These are phyloP conservation scores for Aspergillus japonicus DNA, from an alignment of 2,329 filamentous ascomycete genomes.

Conservation along the genomic window DNA sequence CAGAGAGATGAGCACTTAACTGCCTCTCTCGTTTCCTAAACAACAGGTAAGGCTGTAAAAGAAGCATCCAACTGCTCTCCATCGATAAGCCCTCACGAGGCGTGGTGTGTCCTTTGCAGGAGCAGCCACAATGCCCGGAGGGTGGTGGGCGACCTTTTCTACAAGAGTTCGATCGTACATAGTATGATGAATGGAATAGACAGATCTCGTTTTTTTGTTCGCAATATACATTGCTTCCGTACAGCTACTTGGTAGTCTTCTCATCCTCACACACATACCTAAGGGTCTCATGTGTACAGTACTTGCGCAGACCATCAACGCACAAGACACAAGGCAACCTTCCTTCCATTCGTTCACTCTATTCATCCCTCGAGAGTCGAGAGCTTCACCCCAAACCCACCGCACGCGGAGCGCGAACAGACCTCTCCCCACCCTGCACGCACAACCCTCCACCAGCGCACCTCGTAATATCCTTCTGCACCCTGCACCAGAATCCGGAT, in stretches of 20 bases:
- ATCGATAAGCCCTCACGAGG: slow-evolving; percentile 31
- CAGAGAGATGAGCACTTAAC: slow-evolving; percentile 44
- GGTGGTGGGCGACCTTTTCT: slow-evolving; percentile 22
- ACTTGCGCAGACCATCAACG: background rate
- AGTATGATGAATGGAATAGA: slow-evolving; percentile 3
- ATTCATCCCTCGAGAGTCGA: too few species aligned
- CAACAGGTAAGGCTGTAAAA: slow-evolving; percentile 38
- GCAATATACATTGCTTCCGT: too few species aligned
- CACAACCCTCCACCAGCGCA: background rate
- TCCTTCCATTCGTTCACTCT: too few species aligned
- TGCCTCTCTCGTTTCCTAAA: slow-evolving; percentile 38
- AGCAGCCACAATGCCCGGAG: slow-evolving; percentile 4
- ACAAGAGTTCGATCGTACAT: slow-evolving; percentile 12
- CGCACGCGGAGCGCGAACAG: background rate
- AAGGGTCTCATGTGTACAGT: too few species aligned
- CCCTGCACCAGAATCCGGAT: background rate
- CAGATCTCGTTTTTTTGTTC: background rate
- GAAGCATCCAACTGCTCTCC: slow-evolving; percentile 47
- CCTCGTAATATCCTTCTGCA: background rate
- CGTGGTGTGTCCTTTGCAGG: slow-evolving; percentile 1
- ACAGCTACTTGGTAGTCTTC: too few species aligned
- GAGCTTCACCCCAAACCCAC: background rate
- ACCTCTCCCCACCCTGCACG: background rate
- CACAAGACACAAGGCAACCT: background rate
- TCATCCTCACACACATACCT: too few species aligned